Evolutionary conservation across 2,329 filamentous ascomycete species (phyloP).

Genomic region (Botryotinia globosa): DNA sequence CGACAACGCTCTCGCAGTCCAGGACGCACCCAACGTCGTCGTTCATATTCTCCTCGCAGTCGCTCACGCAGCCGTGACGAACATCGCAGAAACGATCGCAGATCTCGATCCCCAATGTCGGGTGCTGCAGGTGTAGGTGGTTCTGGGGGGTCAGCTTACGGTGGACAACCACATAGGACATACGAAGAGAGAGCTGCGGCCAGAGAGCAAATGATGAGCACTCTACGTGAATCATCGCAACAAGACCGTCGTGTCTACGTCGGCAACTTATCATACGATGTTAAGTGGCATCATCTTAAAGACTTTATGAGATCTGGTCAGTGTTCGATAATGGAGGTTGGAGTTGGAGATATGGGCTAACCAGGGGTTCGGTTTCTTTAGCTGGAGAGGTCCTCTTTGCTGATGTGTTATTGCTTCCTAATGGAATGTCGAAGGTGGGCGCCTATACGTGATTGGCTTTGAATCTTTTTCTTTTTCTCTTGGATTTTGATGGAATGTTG

Average conservation of each 20-base stretch:
- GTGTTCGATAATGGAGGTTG: slow-evolving; percentile 39
- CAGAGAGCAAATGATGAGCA: slow-evolving; percentile 95
- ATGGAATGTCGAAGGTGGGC: slow-evolving; percentile 99
- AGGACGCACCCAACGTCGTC: slow-evolving; percentile 63
- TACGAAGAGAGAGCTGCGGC: slow-evolving; percentile 80
- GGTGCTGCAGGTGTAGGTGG: slow-evolving; percentile 62
- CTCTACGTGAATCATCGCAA: slow-evolving; percentile 88
- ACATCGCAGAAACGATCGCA: slow-evolving; percentile 70
- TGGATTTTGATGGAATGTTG: slow-evolving; percentile 80
- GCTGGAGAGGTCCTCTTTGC: slow-evolving; percentile 99
- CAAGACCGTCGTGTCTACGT: slow-evolving; percentile 99
- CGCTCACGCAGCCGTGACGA: slow-evolving; percentile 77
- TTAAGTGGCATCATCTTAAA: slow-evolving; percentile 99
- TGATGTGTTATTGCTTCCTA: slow-evolving; percentile 98
- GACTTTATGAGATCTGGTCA: slow-evolving; percentile 99
- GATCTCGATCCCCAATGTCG: slow-evolving; percentile 86
- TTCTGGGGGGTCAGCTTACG: slow-evolving; percentile 64
- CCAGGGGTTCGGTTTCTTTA: slow-evolving; percentile 44
- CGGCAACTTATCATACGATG: slow-evolving; percentile 97
- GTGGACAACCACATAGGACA: slow-evolving; percentile 67
- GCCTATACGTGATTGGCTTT: slow-evolving; percentile 83
- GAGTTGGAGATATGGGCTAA: slow-evolving; percentile 42
- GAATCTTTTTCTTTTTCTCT: slow-evolving; percentile 52
- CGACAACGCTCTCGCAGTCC: slow-evolving; percentile 59
- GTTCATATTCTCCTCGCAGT: slow-evolving; percentile 76